Evolutionary conservation across 352 stramenopile species (phyloP), one percentile per base, ranked within the genome.

Genomic region (Phytophthora hibernalis): DNA sequence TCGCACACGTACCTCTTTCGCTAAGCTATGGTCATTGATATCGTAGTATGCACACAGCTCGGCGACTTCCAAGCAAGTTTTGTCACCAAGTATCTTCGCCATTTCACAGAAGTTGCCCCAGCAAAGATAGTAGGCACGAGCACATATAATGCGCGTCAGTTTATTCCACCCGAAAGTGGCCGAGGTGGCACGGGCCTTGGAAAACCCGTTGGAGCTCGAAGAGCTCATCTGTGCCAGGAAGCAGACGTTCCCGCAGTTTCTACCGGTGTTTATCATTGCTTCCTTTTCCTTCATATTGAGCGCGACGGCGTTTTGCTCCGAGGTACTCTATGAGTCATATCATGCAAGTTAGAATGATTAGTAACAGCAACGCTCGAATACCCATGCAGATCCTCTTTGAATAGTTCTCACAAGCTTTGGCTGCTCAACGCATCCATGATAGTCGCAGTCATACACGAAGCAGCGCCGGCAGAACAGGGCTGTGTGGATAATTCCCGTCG

Each of bases 391-490:
- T 10, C 7, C 10, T 47, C 18, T 47, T 12, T 20, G 8, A 24
- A 47, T 11, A 24, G n/a, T 47, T 53, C 33, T 45, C 54, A 90
- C 85, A 52, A 94, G 74, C 58, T 87, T 84, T 0, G 84, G 77
- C 1, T 81, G 65, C 26, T 86, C 81, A 5, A 72, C 22, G 24
- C 79, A 90, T 42, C 82, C 83, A 54, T 95, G 87, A 54, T 94
- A 93, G 57, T 95, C 82, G 48, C 87, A 95, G 65, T 95, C 87
- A 52, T 95, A 95, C 12, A 89, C 77, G 63, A 88, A 93, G 64
- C 87, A 95, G n/a, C 81, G 70, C 24, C 85, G 76, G 61, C 87
- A 95, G 33, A 94, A 92, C 28, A 95, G 72, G 47, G 79, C 83
- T 92, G 33, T 16, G 26, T 11, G 50, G 26, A 59, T 11, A 59